These are phyloP conservation scores for Monosporascus sp. DNA, from an alignment of 2,329 filamentous ascomycete genomes.

Conservation along the genomic window DNA sequence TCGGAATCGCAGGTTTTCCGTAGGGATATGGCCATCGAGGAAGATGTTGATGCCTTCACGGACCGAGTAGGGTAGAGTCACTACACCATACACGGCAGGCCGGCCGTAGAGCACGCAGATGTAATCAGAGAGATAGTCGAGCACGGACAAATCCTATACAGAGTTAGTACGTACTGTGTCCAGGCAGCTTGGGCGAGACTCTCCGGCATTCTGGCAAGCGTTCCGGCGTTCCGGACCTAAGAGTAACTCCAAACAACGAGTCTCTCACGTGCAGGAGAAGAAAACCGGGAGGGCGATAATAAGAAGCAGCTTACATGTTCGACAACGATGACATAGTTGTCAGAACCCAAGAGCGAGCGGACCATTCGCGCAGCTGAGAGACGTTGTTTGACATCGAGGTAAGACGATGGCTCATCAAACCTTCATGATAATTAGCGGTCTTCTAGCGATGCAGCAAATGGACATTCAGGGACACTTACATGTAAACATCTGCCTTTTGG, in stretches of 20 bases:
- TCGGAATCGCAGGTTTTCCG: conserved; percentile 96
- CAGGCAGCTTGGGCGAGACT: background rate
- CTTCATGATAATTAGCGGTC: background rate
- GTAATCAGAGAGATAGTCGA: conserved; percentile 98
- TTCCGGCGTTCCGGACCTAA: too few relatives aligned
- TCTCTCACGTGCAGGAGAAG: background rate
- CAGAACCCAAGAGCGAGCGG: conserved; percentile 77
- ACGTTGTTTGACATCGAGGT: conserved; percentile 99
- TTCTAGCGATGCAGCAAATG: background rate
- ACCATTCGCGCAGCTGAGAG: conserved; percentile 88
- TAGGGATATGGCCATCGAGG: conserved; percentile 95
- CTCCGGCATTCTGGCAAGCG: background rate
- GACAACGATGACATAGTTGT: conserved; percentile 97
- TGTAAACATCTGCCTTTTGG: conserved; percentile 95
- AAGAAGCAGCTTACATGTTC: conserved; percentile 61
- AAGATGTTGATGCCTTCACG: conserved; percentile 99
- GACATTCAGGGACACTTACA: conserved; percentile 39
- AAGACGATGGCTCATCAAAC: conserved; percentile 97
- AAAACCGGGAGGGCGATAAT: background rate
- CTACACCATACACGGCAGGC: conserved; percentile 95
- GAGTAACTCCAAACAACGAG: background rate
- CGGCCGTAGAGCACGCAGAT: conserved; percentile 95
- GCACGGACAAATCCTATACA: conserved; percentile 73
- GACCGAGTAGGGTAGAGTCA: conserved; percentile 90
- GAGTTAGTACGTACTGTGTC: background rate